Evolutionary conservation across 139 green algal species (phyloP).

Genomic region (Tetraselmis chui): DNA sequence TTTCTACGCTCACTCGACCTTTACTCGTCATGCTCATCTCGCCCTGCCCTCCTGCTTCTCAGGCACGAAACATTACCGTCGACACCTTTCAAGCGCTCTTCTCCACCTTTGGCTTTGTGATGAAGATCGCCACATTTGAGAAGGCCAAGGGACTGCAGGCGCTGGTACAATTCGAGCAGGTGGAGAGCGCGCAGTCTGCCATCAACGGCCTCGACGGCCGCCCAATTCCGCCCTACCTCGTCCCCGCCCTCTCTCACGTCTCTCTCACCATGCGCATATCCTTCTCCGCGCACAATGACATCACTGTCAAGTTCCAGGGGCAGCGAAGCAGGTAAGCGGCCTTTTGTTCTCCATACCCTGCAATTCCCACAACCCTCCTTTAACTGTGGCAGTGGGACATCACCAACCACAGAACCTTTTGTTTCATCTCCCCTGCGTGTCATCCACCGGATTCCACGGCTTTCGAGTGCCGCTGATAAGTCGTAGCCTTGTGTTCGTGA

Average conservation of each 20-base stretch:
- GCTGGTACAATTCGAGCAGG: constrained; percentile 46
- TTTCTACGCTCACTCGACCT: too few relatives aligned
- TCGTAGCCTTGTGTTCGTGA: too few relatives aligned
- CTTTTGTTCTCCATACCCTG: too few relatives aligned
- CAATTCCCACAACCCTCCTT: too few relatives aligned
- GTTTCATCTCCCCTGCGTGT: too few relatives aligned
- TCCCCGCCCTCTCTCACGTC: constrained; percentile 26
- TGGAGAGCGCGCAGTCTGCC: constrained; percentile 24
- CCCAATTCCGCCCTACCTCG: constrained; percentile 35
- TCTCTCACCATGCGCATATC: constrained; percentile 45
- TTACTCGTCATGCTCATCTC: too few relatives aligned
- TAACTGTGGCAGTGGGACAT: too few relatives aligned
- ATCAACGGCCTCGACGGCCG: constrained; percentile 27
- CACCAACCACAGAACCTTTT: too few relatives aligned
- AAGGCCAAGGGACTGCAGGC: constrained; percentile 46
- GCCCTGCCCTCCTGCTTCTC: too few relatives aligned
- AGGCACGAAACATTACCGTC: constrained; percentile 18
- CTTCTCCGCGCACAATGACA: constrained; percentile 49
- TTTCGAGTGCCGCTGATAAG: too few relatives aligned
- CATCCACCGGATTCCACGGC: too few relatives aligned
- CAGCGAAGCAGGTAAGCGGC: constrained; percentile 38
- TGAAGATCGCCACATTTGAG: constrained; percentile 62
- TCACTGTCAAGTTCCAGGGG: constrained; percentile 53
- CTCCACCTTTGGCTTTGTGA: constrained; percentile 52
- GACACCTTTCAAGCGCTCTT: constrained; percentile 50